Percentiles rank a stretch among this genome's conserved stretches.
Evolutionary conservation across 129 eudicot species (phyloP).

Genomic region (Flaveria linearis): DNA sequence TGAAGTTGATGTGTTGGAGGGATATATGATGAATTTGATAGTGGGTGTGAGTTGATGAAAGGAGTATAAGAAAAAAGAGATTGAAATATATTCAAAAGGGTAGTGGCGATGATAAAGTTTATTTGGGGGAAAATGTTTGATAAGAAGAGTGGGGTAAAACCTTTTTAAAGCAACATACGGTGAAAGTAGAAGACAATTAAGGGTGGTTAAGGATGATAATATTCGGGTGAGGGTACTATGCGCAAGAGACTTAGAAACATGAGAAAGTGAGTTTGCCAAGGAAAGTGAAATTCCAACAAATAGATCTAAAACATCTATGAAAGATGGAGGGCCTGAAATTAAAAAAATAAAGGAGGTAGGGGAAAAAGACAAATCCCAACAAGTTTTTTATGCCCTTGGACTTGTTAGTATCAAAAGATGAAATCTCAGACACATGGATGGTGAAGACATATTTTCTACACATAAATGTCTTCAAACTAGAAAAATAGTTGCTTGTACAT

Average conservation of each 20-base stretch:
- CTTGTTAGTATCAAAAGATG: background rate
- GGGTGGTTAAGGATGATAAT: background rate
- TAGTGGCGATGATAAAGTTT: background rate
- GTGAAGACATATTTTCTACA: background rate
- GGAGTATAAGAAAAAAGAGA: no score
- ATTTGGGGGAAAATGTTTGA: background rate
- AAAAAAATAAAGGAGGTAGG: no score
- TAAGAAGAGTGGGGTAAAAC: background rate
- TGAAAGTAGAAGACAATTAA: background rate
- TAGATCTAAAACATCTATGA: background rate
- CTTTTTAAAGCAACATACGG: background rate
- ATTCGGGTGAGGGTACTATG: background rate
- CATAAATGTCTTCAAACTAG: background rate
- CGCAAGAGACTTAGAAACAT: background rate
- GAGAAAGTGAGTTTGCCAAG: background rate
- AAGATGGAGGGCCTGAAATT: no score
- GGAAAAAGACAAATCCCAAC: no score
- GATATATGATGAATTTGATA: no score
- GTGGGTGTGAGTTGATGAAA: no score
- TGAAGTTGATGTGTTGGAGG: no score
- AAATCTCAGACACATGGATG: background rate
- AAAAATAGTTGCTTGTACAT: no score
- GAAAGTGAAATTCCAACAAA: no score
- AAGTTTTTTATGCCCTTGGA: background rate
- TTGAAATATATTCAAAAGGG: no score